phyloP scores from a whole-genome alignment of 2,329 filamentous ascomycete genomes.

The Phialophora macrospora region DNA sequence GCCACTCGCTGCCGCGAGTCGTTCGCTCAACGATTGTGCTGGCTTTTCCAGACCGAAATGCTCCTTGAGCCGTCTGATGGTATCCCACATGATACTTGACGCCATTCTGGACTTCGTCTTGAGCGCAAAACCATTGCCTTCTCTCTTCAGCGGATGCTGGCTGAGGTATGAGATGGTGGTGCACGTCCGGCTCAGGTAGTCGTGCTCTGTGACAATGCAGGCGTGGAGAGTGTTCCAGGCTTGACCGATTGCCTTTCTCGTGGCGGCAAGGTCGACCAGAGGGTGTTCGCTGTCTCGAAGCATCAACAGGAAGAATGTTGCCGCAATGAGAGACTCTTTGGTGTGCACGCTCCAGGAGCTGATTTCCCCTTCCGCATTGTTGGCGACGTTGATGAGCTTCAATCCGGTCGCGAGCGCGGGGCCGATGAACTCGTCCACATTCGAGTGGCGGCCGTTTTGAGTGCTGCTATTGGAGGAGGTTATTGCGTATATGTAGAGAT shows the following conservation, averaged over 20 bases:
- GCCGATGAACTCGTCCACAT: slow-evolving; percentile 18
- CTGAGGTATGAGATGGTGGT: slow-evolving; percentile 22
- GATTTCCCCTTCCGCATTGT: slow-evolving; percentile 17
- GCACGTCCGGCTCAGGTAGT: slow-evolving; percentile 17
- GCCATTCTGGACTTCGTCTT: slow-evolving; percentile 19
- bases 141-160: slow-evolving; percentile 15
- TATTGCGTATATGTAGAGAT: slow-evolving; percentile 18
- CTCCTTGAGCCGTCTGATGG: slow-evolving; percentile 18
- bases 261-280: slow-evolving; percentile 17
- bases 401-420: slow-evolving; percentile 15
- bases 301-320: slow-evolving; percentile 21
- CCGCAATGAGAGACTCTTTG: slow-evolving; percentile 20
- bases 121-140: slow-evolving; percentile 16
- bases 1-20: slow-evolving; percentile 12
- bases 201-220: slow-evolving; percentile 16
- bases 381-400: slow-evolving; percentile 15
- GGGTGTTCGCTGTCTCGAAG: slow-evolving; percentile 18
- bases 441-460: slow-evolving; percentile 18
- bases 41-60: slow-evolving; percentile 19
- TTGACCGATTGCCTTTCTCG: slow-evolving; percentile 17
- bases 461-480: slow-evolving; percentile 12
- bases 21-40: slow-evolving; percentile 17
- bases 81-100: slow-evolving; percentile 22
- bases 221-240: slow-evolving; percentile 18
- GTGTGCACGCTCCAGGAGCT: slow-evolving; percentile 21